Conservation (phyloP, 2,329 filamentous ascomycete genomes). For the Aspergillus eucalypticola region DNA sequence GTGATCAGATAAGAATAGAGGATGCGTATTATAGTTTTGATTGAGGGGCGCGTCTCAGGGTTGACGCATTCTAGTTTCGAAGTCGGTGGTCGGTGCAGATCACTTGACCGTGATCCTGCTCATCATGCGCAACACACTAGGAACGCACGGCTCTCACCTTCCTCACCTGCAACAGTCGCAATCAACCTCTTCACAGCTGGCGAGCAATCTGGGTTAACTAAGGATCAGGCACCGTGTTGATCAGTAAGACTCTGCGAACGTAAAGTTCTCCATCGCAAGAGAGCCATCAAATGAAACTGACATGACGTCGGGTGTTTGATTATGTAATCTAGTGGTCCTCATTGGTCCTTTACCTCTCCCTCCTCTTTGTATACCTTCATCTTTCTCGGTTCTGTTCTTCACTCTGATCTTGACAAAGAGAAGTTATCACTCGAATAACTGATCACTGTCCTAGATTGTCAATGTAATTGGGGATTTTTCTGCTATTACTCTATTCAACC, state of each 20-base stretch:
- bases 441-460: no score
- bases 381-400: no score
- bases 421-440: no score
- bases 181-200: background rate
- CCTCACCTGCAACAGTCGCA: background rate
- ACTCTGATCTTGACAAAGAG: no score
- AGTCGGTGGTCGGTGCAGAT: background rate
- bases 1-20: background rate
- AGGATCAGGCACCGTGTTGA: background rate
- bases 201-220: background rate
- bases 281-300: background rate
- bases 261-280: no score
- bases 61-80: background rate
- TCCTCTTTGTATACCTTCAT: background rate
- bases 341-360: background rate
- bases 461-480: no score
- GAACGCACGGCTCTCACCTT: background rate
- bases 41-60: background rate
- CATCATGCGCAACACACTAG: background rate
- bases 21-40: background rate
- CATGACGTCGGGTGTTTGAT: background rate
- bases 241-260: background rate
- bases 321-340: background rate
- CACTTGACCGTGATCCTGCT: background rate
- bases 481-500: no score